A percentile compares a stretch with the other conserved stretches of the same genome.
These are phyloP conservation scores for Elsinoe batatas DNA, from an alignment of 2,329 filamentous ascomycete genomes.

Conservation along the genomic window DNA sequence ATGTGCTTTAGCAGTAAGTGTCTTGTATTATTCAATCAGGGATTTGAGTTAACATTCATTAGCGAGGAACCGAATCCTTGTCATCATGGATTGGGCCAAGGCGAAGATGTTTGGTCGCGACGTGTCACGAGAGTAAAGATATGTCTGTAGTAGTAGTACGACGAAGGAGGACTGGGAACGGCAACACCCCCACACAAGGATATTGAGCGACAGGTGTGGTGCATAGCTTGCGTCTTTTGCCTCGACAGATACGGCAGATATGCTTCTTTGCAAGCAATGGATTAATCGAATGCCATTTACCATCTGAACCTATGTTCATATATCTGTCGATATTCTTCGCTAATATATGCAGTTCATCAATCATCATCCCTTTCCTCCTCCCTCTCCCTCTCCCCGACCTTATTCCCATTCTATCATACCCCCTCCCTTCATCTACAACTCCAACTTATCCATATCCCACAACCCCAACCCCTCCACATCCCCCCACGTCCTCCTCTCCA, in stretches of 20 bases:
- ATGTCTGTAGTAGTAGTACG: no score
- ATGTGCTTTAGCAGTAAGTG: constrained; percentile 99
- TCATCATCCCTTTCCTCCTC: not conserved
- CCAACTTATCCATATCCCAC: not conserved
- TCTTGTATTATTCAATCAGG: not conserved
- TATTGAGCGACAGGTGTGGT: not conserved
- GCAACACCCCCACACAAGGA: not conserved
- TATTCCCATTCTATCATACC: not conserved
- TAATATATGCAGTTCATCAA: not conserved
- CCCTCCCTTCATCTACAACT: not conserved
- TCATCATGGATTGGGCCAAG: constrained; percentile 92
- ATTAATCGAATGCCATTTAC: not conserved
- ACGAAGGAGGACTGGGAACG: not conserved
- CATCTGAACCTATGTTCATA: no score
- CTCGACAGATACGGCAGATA: not conserved
- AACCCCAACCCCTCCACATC: constrained; percentile 33
- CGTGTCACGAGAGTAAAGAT: constrained; percentile 64
- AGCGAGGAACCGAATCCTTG: constrained; percentile 91
- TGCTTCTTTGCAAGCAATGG: not conserved
- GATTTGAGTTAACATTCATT: constrained; percentile 19
- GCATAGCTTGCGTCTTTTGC: not conserved
- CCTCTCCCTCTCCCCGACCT: not conserved
- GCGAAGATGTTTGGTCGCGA: constrained; percentile 94
- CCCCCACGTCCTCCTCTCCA: constrained; percentile 26
- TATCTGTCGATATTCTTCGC: no score